A percentile compares a stretch with the other conserved stretches of the same genome.
phyloP scores from a whole-genome alignment of 805 yeast genomes.

The Ogataea neopini region DNA sequence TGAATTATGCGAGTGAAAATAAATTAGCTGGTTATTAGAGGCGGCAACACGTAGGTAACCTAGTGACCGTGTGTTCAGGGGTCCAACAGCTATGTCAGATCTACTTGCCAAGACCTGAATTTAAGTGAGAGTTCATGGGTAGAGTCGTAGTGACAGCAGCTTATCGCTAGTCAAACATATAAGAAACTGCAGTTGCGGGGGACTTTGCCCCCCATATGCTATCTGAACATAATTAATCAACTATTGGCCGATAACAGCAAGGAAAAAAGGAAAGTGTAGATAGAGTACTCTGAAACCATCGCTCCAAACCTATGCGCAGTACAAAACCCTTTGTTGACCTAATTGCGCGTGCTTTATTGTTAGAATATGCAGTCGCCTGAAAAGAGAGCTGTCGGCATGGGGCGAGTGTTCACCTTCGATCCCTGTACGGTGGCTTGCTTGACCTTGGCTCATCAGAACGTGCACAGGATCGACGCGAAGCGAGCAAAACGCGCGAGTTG shows the following conservation, averaged over 20 bases:
- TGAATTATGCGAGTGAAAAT: neutral
- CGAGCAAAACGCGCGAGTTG: too few species aligned
- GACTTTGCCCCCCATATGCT: too few species aligned
- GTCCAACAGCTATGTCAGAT: neutral
- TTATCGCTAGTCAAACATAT: too few species aligned
- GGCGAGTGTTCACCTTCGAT: neutral
- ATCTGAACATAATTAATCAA: neutral
- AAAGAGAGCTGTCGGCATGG: neutral
- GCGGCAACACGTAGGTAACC: neutral
- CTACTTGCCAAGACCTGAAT: too few species aligned
- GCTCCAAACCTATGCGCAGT: neutral
- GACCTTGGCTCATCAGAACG: neutral
- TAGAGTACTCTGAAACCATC: neutral
- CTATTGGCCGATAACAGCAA: neutral
- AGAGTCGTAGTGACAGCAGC: too few species aligned
- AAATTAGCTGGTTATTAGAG: neutral
- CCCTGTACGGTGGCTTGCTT: neutral
- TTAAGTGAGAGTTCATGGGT: too few species aligned
- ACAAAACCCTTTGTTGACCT: neutral
- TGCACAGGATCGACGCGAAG: neutral
- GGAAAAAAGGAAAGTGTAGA: neutral
- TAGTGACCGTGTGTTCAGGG: neutral
- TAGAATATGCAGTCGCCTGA: neutral
- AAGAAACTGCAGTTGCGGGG: too few species aligned
- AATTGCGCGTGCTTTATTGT: neutral